Conservation (phyloP, 2,329 filamentous ascomycete species). For the Fusarium sp. region DNA sequence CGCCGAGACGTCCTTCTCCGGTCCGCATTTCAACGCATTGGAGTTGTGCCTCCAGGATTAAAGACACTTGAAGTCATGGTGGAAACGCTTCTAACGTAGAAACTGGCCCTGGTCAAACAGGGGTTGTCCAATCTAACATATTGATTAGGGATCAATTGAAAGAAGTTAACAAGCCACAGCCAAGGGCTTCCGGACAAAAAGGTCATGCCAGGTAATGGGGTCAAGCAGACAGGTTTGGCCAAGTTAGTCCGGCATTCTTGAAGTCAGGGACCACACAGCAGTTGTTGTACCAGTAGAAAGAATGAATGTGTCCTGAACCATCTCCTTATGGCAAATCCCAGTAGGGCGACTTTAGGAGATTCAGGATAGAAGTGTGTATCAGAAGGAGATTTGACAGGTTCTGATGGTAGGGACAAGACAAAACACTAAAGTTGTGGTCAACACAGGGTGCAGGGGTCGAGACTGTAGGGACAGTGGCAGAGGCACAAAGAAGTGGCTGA, state of each 20-base stretch:
- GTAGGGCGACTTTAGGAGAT: slow-evolving; percentile 28
- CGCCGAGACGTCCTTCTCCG: slow-evolving; percentile 39
- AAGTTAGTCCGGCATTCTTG: slow-evolving; percentile 33
- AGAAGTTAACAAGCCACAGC: slow-evolving; percentile 24
- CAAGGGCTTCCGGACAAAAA: slow-evolving; percentile 11
- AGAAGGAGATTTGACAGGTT: slow-evolving; percentile 54
- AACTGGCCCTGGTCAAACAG: slow-evolving; percentile 28
- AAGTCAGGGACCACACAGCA: slow-evolving; percentile 36
- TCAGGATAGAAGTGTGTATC: slow-evolving; percentile 54
- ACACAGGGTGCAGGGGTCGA: slow-evolving; percentile 22
- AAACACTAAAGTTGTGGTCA: slow-evolving; percentile 20
- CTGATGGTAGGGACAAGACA: slow-evolving; percentile 20
- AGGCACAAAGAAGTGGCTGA: slow-evolving; percentile 38
- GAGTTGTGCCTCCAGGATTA: slow-evolving; percentile 19
- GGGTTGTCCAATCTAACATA: slow-evolving; percentile 25
- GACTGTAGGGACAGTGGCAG: slow-evolving; percentile 22
- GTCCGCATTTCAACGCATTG: slow-evolving; percentile 34
- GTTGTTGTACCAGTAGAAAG: slow-evolving; percentile 53
- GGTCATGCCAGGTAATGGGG: slow-evolving; percentile 12
- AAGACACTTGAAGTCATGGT: slow-evolving; percentile 24
- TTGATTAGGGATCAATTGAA: slow-evolving; percentile 19
- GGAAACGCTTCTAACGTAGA: slow-evolving; percentile 24
- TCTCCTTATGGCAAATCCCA: slow-evolving; percentile 52
- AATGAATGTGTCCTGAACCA: slow-evolving; percentile 55
- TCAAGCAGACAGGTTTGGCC: slow-evolving; percentile 24